phyloP scores from a whole-genome alignment of 140 eudicot genomes.

The Erigeron philadelphicus region DNA sequence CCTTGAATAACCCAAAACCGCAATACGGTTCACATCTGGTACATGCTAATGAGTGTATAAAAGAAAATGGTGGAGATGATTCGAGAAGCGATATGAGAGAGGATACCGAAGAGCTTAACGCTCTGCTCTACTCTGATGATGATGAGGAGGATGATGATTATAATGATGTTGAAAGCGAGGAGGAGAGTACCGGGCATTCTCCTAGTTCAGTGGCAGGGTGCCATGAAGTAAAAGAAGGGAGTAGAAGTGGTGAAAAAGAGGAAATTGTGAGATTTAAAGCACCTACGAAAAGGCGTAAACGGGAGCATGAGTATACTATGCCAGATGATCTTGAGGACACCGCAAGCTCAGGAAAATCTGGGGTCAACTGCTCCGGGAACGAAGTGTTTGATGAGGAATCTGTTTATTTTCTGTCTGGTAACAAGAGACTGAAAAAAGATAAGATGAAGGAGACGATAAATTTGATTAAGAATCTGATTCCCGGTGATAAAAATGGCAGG shows the following conservation, averaged over 20 bases:
- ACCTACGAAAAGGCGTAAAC: conserved; percentile 47
- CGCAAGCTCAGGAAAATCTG: conserved; percentile 41
- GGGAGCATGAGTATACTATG: conserved; percentile 25
- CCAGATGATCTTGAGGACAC: conserved; percentile 35
- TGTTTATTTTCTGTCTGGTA: conserved; percentile 22
- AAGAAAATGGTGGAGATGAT: conserved; percentile 28
- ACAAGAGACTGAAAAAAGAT: conserved; percentile 44
- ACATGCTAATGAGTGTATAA: conserved; percentile 11
- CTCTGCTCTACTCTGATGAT: conserved; percentile 71
- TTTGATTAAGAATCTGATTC: conserved; percentile 57
- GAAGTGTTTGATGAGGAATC: conserved; percentile 36
- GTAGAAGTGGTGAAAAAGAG: conserved; percentile 43
- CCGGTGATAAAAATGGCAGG: conserved; percentile 59
- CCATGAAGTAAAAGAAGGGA: conserved; percentile 34
- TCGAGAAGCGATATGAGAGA: conserved; percentile 56
- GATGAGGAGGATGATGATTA: conserved; percentile 36
- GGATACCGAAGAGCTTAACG: conserved; percentile 70
- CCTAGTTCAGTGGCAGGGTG: conserved; percentile 39
- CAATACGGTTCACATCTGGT: conserved; percentile 22
- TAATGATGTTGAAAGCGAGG: conserved; percentile 50
- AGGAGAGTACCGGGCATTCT: conserved; percentile 79
- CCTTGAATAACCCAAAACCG: conserved; percentile 31
- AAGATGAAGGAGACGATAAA: conserved; percentile 57
- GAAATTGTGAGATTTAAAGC: conserved; percentile 65
- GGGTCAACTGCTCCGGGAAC: conserved; percentile 27